Evolutionary conservation across 2,329 filamentous ascomycete species (phyloP).

Genomic region (Aspergillus versicolor): DNA sequence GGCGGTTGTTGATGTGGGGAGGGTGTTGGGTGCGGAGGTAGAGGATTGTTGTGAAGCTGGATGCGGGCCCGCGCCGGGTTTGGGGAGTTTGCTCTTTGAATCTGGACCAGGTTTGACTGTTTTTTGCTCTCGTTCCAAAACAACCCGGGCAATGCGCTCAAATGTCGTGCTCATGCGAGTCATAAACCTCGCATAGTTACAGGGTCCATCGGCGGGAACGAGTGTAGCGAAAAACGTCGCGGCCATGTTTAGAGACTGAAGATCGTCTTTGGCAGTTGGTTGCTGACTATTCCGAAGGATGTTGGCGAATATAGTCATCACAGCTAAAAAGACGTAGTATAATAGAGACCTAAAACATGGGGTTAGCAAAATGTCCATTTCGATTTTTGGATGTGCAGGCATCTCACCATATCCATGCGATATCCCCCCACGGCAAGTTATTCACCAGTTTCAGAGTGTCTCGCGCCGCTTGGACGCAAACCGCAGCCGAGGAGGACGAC

Average conservation of each 20-base stretch:
- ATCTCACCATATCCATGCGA: slow-evolving; percentile 84
- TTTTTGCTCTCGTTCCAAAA: slow-evolving; percentile 84
- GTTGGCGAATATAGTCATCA: slow-evolving; percentile 89
- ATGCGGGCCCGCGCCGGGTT: slow-evolving; percentile 11
- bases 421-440: slow-evolving; percentile 91
- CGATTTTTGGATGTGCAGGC: neutral
- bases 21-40: slow-evolving; percentile 9
- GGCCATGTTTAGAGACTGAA: slow-evolving; percentile 82
- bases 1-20: slow-evolving; percentile 7
- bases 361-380: neutral
- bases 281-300: slow-evolving; percentile 89
- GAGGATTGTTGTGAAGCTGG: slow-evolving; percentile 14
- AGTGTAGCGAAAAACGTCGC: slow-evolving; percentile 86
- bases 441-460: slow-evolving; percentile 89
- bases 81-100: slow-evolving; percentile 25
- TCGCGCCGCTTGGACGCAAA: slow-evolving; percentile 85
- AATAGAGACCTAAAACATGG: slow-evolving; percentile 65
- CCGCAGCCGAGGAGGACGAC: slow-evolving; percentile 80
- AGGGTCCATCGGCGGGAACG: slow-evolving; percentile 72
- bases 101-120: slow-evolving; percentile 48
- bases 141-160: slow-evolving; percentile 81
- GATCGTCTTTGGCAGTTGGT: slow-evolving; percentile 75
- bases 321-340: slow-evolving; percentile 89
- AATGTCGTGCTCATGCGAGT: slow-evolving; percentile 86
- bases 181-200: slow-evolving; percentile 86